phyloP scores from a whole-genome alignment of 495 filamentous ascomycete genomes.

The Podospora fimiseda region DNA sequence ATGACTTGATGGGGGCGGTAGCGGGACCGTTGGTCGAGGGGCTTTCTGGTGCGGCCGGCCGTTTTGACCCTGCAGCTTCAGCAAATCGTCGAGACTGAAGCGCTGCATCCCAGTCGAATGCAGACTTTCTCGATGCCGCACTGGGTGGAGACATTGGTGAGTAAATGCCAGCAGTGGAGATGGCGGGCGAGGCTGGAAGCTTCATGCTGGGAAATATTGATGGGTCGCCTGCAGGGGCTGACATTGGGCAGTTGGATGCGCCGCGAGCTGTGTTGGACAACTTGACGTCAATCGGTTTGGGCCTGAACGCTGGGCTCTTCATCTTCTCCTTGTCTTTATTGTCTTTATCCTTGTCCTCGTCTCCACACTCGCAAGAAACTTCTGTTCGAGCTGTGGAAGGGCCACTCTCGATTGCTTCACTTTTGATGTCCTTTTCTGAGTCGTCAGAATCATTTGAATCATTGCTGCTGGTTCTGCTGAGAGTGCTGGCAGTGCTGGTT shows the following conservation, averaged over 20 bases:
- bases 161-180: conserved; percentile 40
- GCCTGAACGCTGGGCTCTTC: conserved; percentile 19
- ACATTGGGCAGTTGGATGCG: conserved; percentile 43
- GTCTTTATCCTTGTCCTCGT: conserved; percentile 33
- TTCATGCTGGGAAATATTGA: conserved; percentile 46
- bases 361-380: conserved; percentile 49
- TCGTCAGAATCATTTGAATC: conserved; percentile 28
- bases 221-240: conserved; percentile 49
- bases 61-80: conserved; percentile 25
- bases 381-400: conserved; percentile 52
- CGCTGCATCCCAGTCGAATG: conserved; percentile 57
- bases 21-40: conserved; percentile 6
- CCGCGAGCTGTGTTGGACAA: conserved; percentile 39
- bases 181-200: conserved; percentile 55
- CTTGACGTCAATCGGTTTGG: conserved; percentile 26
- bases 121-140: conserved; percentile 49
- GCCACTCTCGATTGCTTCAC: conserved; percentile 35
- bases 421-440: conserved; percentile 29
- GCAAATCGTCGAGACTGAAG: conserved; percentile 46
- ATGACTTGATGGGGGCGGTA: not conserved
- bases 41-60: conserved; percentile 32
- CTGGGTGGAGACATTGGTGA: conserved; percentile 44
- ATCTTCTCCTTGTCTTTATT: conserved; percentile 10
- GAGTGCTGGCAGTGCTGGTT: conserved; percentile 29
- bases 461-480: conserved; percentile 25